Evolutionary conservation across 305 asterid species (phyloP).

Genomic region (Solanum aculeatissimum): DNA sequence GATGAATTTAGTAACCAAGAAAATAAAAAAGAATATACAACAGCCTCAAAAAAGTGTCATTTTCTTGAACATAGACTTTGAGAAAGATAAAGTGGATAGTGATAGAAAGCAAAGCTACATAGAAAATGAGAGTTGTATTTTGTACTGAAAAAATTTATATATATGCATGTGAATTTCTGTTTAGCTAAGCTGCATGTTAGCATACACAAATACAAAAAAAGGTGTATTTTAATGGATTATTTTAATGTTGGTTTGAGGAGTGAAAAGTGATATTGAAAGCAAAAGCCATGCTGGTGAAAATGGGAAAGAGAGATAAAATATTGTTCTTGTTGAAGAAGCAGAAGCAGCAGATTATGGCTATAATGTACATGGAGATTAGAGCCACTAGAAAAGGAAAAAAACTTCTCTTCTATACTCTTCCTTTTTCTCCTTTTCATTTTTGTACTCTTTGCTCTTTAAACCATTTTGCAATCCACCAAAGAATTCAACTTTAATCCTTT

Average conservation of each 20-base stretch:
- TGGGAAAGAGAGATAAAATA: constrained; percentile 27
- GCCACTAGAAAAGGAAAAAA: constrained; percentile 24
- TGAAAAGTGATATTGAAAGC: constrained; percentile 20
- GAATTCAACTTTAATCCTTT: background rate
- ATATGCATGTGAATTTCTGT: background rate
- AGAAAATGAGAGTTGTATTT: background rate
- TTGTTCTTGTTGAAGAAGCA: background rate
- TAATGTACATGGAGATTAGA: constrained; percentile 50
- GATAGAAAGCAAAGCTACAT: constrained; percentile 6
- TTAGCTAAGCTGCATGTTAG: constrained; percentile 1
- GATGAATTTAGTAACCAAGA: background rate
- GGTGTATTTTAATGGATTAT: constrained; percentile 24
- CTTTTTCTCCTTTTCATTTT: constrained; percentile 75
- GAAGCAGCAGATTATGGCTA: constrained; percentile 34
- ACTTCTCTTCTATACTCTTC: constrained; percentile 35
- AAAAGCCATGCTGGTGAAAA: constrained; percentile 19
- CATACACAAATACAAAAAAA: background rate
- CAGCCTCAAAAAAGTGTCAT: background rate
- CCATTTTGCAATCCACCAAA: background rate
- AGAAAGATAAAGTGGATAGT: constrained; percentile 1
- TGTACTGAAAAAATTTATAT: background rate
- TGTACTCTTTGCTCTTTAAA: constrained; percentile 59
- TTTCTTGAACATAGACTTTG: background rate
- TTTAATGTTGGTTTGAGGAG: constrained; percentile 10
- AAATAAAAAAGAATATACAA: background rate